A percentile compares a stretch with the other conserved stretches of the same genome.
Evolutionary conservation across 177 flowering plant species (phyloP).

Genomic region (Vitis hybrid): DNA sequence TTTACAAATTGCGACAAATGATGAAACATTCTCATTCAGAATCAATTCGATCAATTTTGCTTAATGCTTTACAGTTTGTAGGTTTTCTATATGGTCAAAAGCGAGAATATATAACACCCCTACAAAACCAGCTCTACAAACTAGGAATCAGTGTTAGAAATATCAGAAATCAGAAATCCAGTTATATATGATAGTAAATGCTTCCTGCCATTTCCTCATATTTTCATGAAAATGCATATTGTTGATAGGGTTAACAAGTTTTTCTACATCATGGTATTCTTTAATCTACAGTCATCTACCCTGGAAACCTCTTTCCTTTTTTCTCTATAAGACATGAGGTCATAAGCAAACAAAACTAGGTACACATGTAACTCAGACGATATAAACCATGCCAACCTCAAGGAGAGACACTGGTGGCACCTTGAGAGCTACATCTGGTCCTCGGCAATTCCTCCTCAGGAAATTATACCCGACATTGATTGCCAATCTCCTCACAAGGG

Average conservation of each 20-base stretch:
- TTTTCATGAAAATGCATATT: not conserved
- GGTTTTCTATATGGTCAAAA: no score
- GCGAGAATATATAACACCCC: no score
- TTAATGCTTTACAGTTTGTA: not conserved
- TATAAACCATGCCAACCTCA: slow-evolving; percentile 96
- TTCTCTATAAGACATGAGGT: not conserved
- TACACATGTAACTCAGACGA: slow-evolving; percentile 36
- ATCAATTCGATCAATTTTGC: no score
- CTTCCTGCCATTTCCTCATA: not conserved
- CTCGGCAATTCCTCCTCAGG: slow-evolving; percentile 80
- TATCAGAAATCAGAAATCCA: not conserved
- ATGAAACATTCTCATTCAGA: no score
- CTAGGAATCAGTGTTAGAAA: no score
- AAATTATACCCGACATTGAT: slow-evolving; percentile 75
- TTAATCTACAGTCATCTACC: not conserved
- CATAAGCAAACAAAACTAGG: slow-evolving; percentile 6
- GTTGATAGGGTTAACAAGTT: not conserved
- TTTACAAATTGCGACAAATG: no score
- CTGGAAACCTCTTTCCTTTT: not conserved
- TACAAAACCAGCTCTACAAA: no score
- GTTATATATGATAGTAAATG: not conserved
- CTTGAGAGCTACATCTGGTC: slow-evolving; percentile 80
- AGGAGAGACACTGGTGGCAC: slow-evolving; percentile 83
- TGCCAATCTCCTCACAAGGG: slow-evolving; percentile 64
- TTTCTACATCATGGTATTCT: slow-evolving; percentile 1